These are phyloP conservation scores for Desmodesmus armatus DNA, from an alignment of 139 green algal species.

Conservation along the genomic window DNA sequence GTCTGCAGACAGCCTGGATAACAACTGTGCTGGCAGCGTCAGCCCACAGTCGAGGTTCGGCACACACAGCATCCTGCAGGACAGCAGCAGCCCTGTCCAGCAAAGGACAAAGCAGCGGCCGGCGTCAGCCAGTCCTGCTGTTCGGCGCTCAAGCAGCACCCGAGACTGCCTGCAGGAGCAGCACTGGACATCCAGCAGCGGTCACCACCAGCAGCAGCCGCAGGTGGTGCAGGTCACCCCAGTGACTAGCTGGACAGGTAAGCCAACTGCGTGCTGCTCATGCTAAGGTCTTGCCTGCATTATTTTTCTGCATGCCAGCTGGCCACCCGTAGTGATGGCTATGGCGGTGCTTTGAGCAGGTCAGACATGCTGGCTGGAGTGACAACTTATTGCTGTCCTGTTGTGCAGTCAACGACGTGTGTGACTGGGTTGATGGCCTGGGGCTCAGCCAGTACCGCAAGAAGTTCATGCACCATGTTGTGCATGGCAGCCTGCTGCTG, in stretches of 20 bases:
- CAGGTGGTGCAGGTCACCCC: not conserved
- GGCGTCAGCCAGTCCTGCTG: no score
- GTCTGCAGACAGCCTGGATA: not conserved
- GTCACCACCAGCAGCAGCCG: not conserved
- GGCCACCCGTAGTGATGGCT: not conserved
- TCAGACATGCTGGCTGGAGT: not conserved
- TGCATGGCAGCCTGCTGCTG: conserved; percentile 73
- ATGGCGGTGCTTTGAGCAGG: not conserved
- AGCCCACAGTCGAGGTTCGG: not conserved
- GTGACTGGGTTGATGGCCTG: conserved; percentile 74
- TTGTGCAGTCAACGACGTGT: conserved; percentile 66
- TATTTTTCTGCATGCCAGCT: not conserved
- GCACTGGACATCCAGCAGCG: not conserved
- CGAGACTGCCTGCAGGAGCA: no score
- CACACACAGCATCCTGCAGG: no score
- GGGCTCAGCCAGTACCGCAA: conserved; percentile 80
- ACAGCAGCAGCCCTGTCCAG: no score
- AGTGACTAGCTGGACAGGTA: no score
- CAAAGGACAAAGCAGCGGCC: no score
- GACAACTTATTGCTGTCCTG: not conserved
- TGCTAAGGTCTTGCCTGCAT: not conserved
- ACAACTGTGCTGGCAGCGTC: not conserved
- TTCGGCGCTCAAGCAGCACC: no score
- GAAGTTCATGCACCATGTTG: conserved; percentile 75
- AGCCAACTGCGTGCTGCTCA: not conserved